Evolutionary conservation across 1,139 yeast species (phyloP).

Genomic region (Kurtzmaniella quercitrusa): DNA sequence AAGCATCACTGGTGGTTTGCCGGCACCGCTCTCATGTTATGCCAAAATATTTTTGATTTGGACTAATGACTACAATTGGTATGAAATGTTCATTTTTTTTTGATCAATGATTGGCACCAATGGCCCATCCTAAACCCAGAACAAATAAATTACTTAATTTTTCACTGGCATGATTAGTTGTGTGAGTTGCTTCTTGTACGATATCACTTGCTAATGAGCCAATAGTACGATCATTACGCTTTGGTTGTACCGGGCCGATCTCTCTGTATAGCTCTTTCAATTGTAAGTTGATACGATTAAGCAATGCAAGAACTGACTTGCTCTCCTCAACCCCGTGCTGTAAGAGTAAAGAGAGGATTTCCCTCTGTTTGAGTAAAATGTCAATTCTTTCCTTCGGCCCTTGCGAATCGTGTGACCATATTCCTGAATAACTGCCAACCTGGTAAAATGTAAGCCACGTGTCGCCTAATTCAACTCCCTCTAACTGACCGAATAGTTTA

Average conservation of each 20-base stretch:
- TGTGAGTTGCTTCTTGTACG: slow-evolving; percentile 30
- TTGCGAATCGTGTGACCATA: slow-evolving; percentile 20
- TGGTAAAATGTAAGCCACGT: slow-evolving; percentile 63
- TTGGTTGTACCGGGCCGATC: slow-evolving; percentile 14
- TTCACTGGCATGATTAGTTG: slow-evolving; percentile 41
- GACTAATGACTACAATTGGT: background rate
- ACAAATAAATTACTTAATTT: slow-evolving; percentile 51
- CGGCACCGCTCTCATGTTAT: background rate
- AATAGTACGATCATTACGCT: slow-evolving; percentile 5
- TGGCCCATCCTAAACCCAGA: slow-evolving; percentile 64
- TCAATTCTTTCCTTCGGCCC: slow-evolving; percentile 17
- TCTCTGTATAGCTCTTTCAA: slow-evolving; percentile 31
- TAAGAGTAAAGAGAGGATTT: slow-evolving; percentile 44
- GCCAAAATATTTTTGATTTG: background rate
- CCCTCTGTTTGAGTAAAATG: slow-evolving; percentile 39
- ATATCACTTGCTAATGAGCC: slow-evolving; percentile 25
- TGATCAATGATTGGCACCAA: slow-evolving; percentile 43
- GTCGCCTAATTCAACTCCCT: slow-evolving; percentile 23
- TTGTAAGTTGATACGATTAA: slow-evolving; percentile 27
- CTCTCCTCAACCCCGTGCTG: slow-evolving; percentile 27
- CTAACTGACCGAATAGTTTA: slow-evolving; percentile 25
- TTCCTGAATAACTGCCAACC: slow-evolving; percentile 44
- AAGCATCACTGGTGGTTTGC: slow-evolving; percentile 20
- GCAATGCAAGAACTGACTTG: slow-evolving; percentile 9
- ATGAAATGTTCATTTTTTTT: background rate